phyloP scores from a whole-genome alignment of 305 asterid species.

The Striga hermonthica region DNA sequence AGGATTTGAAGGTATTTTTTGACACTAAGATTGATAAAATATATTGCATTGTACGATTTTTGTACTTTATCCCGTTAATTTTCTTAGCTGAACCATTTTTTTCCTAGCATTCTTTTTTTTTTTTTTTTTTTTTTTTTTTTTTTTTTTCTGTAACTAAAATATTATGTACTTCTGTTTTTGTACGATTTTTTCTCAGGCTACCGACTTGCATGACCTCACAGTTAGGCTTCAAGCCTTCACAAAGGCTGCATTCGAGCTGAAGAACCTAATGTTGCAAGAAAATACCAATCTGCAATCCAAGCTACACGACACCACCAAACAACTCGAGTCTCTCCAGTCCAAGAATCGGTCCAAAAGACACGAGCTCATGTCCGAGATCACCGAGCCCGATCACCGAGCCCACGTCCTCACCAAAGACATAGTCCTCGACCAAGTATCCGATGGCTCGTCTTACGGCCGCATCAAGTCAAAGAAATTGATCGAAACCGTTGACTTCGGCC shows the following conservation, averaged over 20 bases:
- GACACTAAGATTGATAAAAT: slow-evolving; percentile 6
- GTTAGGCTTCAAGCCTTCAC: slow-evolving; percentile 55
- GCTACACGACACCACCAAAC: slow-evolving; percentile 60
- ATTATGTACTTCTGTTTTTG: neutral
- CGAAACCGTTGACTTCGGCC: slow-evolving; percentile 33
- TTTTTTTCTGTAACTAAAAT: no score
- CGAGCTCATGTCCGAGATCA: slow-evolving; percentile 59
- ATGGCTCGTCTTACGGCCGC: slow-evolving; percentile 60
- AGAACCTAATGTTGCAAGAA: slow-evolving; percentile 55
- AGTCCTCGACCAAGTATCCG: slow-evolving; percentile 83
- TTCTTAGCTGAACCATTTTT: no score
- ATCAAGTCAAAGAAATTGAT: slow-evolving; percentile 38
- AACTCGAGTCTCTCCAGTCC: slow-evolving; percentile 66
- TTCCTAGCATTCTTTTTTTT: no score
- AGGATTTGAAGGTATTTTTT: slow-evolving; percentile 50
- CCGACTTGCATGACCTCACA: slow-evolving; percentile 53
- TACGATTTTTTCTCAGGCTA: slow-evolving; percentile 37
- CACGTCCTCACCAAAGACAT: slow-evolving; percentile 84
- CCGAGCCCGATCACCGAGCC: slow-evolving; percentile 58
- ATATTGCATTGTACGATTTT: slow-evolving; percentile 15
- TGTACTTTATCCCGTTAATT: neutral
- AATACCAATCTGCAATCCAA: slow-evolving; percentile 52
- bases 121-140: no score
- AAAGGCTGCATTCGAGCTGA: slow-evolving; percentile 50
- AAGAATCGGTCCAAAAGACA: slow-evolving; percentile 43